A percentile compares a stretch with the other conserved stretches of the same genome.
These are phyloP conservation scores for Chrysosphaeria jannelii DNA, from an alignment of 2,329 filamentous ascomycete genomes.

Conservation along the genomic window DNA sequence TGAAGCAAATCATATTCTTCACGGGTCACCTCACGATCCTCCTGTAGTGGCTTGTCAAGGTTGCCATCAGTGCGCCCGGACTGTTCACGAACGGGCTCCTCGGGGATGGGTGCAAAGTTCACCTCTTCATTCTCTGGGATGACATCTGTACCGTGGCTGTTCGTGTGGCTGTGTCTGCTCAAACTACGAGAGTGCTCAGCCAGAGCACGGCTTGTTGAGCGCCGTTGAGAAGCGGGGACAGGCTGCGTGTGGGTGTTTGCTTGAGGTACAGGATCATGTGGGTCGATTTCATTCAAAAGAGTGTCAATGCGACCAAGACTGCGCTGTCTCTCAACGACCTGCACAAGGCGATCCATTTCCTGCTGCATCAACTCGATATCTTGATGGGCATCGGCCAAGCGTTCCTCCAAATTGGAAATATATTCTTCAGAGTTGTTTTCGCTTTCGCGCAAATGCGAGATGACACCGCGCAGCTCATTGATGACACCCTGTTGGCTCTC, in stretches of 20 bases:
- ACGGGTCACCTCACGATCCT: conserved; percentile 66
- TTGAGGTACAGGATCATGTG: too few species aligned
- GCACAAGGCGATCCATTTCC: conserved; percentile 77
- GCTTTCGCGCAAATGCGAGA: conserved; percentile 62
- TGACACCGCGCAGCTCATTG: conserved; percentile 67
- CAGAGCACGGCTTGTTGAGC: conserved; percentile 11
- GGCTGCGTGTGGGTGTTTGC: too few species aligned
- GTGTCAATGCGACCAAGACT: conserved; percentile 87
- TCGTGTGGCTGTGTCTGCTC: conserved; percentile 22
- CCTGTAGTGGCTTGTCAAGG: conserved; percentile 21
- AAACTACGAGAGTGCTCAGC: conserved; percentile 22
- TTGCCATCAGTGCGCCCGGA: conserved; percentile 3
- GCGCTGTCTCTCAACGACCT: conserved; percentile 81
- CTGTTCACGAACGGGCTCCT: conserved; percentile 6
- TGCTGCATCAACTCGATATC: conserved; percentile 92
- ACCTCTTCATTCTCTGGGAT: conserved; percentile 21
- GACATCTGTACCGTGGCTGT: conserved; percentile 13
- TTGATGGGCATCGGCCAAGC: conserved; percentile 81
- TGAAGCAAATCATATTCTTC: conserved; percentile 57
- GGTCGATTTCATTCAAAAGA: conserved; percentile 69
- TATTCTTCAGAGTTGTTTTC: conserved; percentile 84
- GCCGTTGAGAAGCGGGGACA: conserved; percentile 3
- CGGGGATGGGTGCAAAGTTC: neutral
- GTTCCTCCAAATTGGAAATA: conserved; percentile 85
- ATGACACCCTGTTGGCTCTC: conserved; percentile 77